Conservation (phyloP, 768 basidiomycete species). For the Kwoniella sp. region DNA sequence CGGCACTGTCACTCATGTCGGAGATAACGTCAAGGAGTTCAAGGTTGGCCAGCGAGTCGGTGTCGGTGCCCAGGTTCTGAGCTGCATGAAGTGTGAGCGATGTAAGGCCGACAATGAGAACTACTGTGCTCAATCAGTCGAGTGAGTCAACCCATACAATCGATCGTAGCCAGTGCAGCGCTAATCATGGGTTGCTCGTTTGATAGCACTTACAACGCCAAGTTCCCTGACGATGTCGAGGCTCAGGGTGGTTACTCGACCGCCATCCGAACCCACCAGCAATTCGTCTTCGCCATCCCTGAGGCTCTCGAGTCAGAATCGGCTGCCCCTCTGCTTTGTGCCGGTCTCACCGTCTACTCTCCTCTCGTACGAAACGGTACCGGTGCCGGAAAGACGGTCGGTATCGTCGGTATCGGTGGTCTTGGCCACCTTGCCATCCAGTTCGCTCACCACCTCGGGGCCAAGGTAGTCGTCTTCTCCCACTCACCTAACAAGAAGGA, state of each 20-base stretch:
- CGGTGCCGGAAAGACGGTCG: conserved; percentile 68
- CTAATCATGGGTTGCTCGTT: neutral
- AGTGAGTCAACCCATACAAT: too few relatives aligned
- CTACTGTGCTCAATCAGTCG: conserved; percentile 60
- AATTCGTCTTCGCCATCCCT: conserved; percentile 57
- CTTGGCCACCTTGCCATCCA: conserved; percentile 58
- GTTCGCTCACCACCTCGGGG: conserved; percentile 63
- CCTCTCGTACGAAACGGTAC: conserved; percentile 59
- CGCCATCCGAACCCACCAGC: conserved; percentile 48
- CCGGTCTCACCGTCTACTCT: conserved; percentile 56
- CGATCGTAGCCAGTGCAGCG: too few relatives aligned
- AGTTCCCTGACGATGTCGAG: conserved; percentile 46
- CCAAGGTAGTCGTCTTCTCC: conserved; percentile 65
- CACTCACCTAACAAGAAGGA: conserved; percentile 63
- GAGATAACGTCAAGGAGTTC: conserved; percentile 62
- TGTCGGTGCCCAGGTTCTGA: conserved; percentile 61
- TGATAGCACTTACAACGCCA: conserved; percentile 52
- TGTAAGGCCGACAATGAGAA: conserved; percentile 55
- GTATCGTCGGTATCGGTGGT: conserved; percentile 72
- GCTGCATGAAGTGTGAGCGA: conserved; percentile 60
- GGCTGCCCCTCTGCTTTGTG: conserved; percentile 56
- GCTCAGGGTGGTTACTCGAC: conserved; percentile 57
- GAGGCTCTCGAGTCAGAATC: conserved; percentile 50
- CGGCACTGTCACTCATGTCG: conserved; percentile 62
- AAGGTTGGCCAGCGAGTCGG: conserved; percentile 66